Percentiles rank a stretch among this genome's conserved stretches.
Evolutionary conservation across 495 filamentous ascomycete genomes (phyloP).

Genomic region (Niebla homalea): DNA sequence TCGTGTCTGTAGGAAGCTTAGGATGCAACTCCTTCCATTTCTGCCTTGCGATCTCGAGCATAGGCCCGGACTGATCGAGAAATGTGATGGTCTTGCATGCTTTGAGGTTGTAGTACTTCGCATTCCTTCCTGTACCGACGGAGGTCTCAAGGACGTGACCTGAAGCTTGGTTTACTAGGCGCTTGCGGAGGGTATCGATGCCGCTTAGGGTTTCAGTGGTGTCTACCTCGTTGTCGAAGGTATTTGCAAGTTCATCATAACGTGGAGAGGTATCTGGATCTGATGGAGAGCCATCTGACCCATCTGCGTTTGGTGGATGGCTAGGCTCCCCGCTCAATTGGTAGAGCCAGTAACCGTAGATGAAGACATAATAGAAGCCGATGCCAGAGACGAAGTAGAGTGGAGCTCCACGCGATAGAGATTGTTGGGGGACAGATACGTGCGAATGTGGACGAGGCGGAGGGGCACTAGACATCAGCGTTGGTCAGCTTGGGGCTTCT

Average conservation of each 20-base stretch:
- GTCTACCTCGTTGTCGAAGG: conserved; percentile 53
- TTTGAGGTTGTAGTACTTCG: conserved; percentile 52
- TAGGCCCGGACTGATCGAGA: conserved; percentile 48
- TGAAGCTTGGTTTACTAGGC: conserved; percentile 45
- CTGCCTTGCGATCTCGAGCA: conserved; percentile 46
- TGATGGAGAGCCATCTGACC: not conserved
- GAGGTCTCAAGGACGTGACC: conserved; percentile 84
- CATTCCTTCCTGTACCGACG: conserved; percentile 82
- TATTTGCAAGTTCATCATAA: conserved; percentile 41
- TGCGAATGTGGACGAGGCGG: no score
- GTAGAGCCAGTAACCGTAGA: no score
- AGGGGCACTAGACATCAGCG: no score
- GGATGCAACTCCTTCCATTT: conserved; percentile 43
- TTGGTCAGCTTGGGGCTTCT: no score
- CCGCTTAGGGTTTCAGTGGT: conserved; percentile 54
- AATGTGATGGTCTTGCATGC: conserved; percentile 40
- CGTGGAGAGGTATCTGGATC: conserved; percentile 38
- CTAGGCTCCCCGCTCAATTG: conserved; percentile 21
- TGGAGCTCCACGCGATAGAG: no score
- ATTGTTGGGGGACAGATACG: no score
- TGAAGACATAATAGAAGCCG: no score
- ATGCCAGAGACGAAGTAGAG: no score
- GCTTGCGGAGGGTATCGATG: conserved; percentile 44
- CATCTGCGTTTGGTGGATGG: conserved; percentile 20
- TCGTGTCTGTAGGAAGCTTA: conserved; percentile 20